phyloP scores from a whole-genome alignment of 179 eudicot species.

The Amaranthus tricolor region DNA sequence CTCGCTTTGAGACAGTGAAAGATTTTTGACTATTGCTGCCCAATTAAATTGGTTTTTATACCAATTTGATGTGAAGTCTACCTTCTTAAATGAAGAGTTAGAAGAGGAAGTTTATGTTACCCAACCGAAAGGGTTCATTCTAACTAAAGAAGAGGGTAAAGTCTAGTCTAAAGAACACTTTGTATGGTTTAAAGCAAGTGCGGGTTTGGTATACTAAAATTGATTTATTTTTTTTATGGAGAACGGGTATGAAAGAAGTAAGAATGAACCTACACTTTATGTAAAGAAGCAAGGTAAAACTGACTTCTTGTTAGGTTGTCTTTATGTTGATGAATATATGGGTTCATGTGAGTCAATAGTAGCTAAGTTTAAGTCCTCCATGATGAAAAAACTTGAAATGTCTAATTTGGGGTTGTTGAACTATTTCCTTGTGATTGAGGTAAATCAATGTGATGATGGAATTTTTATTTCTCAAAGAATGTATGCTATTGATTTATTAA shows the following conservation, averaged over 20 bases:
- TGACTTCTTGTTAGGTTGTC: not conserved
- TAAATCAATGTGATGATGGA: not conserved
- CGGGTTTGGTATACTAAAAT: too few species aligned
- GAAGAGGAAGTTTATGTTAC: too few species aligned
- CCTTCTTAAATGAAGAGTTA: too few species aligned
- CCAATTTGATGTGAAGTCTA: too few species aligned
- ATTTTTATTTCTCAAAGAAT: not conserved
- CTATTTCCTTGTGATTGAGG: not conserved
- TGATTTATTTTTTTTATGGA: too few species aligned
- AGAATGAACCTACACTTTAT: not conserved
- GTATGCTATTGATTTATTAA: constrained; percentile 8
- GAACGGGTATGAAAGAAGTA: too few species aligned
- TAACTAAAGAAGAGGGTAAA: too few species aligned
- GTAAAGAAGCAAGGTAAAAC: not conserved
- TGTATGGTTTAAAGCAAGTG: not conserved
- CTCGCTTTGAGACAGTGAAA: not conserved
- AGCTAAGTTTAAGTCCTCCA: not conserved
- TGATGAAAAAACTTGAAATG: not conserved
- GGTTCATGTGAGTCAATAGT: not conserved
- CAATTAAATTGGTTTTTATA: not conserved
- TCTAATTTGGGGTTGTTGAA: not conserved
- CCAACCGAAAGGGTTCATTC: too few species aligned
- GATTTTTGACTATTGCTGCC: not conserved
- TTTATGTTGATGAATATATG: not conserved
- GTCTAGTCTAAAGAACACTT: too few species aligned